Base-by-base conservation (phyloP, 352 stramenopile genomes). In the Globisporangium apiculatum region DNA sequence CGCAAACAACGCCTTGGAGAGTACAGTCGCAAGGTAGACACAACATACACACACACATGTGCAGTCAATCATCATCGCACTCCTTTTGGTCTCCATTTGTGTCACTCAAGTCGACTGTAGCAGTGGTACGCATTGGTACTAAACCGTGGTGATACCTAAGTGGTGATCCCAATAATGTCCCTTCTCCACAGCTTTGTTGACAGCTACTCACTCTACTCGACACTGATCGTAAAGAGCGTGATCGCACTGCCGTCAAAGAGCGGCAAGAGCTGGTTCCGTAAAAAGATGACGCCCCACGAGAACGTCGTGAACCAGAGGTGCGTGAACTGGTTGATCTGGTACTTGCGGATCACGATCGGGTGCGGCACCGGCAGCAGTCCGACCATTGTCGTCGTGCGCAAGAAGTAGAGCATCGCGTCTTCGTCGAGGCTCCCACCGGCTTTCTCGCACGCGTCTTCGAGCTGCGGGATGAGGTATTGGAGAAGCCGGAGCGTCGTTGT, bases 301-400 rank as follows among this genome's bases (percentile, higher is more conserved):
- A 98, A 99, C 12, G 95, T 98, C 37, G 96, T 99, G 71, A 99
- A 99, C 97, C 97, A 99, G 46, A 99, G 71, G 35, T 95, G 90
- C 37, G 96, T 99, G 64, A 98, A 99, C 72, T 98, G 89, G 76
- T 99, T 99, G 59, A 97, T 97, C 75, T 99, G 94, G 72, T 99
- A 99, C 73, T 98, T 98, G 56, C 96, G 80, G 68, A 99, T 99
- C 18, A 99, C 95, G 70, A 99, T 99, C 3, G 96, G 85, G 73
- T 99, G 97, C 5, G 97, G 97, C 37, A 99, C 86, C 1, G 90
- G 90, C 48, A 99, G 68, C 12, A 99, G 68, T n/a, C 97, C 97
- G n/a, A 99, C 97, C 90, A 99, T 97, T 0, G 97, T 99, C 1
- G 97, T 98, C 61, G 96, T 96, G 52, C 93, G 83, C 48, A 99